A percentile compares a stretch with the other conserved stretches of the same genome.
These are phyloP conservation scores for Przewalskia tangutica DNA, from an alignment of 257 asterid genomes.

Conservation along the genomic window DNA sequence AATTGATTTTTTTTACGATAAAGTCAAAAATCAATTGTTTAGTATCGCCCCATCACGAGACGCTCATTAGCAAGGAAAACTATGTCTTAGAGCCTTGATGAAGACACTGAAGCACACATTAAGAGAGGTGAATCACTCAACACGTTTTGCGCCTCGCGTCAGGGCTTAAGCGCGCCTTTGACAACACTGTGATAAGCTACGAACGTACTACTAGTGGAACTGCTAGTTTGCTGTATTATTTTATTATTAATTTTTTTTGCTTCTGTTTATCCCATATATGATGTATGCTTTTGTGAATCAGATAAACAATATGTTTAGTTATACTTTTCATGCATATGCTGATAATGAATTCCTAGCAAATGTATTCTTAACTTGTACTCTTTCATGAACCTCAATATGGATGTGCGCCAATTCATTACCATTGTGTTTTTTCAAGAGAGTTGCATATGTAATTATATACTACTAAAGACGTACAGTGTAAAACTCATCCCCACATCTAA, in stretches of 20 bases:
- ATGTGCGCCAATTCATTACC: background rate
- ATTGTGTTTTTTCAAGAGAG: background rate
- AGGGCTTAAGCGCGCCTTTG: too few relatives aligned
- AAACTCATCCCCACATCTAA: background rate
- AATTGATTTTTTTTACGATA: too few relatives aligned
- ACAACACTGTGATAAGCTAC: background rate
- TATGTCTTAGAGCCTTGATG: too few relatives aligned
- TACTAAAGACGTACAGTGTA: background rate
- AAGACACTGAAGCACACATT: too few relatives aligned
- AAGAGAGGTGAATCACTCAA: too few relatives aligned
- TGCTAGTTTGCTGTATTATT: background rate
- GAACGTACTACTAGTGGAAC: background rate
- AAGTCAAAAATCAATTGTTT: too few relatives aligned
- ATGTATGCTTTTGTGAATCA: constrained; percentile 2
- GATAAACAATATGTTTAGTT: background rate
- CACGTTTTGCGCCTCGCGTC: too few relatives aligned
- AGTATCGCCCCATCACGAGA: too few relatives aligned
- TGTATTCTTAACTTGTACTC: background rate
- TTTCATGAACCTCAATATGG: background rate
- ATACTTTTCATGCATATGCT: background rate
- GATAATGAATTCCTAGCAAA: background rate
- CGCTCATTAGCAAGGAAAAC: too few relatives aligned
- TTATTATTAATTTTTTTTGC: background rate
- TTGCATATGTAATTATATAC: background rate
- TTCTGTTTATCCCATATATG: background rate